A percentile compares a stretch with the other conserved stretches of the same genome.
Evolutionary conservation across 768 basidiomycete genomes (phyloP).

Genomic region (Suillus decipiens): DNA sequence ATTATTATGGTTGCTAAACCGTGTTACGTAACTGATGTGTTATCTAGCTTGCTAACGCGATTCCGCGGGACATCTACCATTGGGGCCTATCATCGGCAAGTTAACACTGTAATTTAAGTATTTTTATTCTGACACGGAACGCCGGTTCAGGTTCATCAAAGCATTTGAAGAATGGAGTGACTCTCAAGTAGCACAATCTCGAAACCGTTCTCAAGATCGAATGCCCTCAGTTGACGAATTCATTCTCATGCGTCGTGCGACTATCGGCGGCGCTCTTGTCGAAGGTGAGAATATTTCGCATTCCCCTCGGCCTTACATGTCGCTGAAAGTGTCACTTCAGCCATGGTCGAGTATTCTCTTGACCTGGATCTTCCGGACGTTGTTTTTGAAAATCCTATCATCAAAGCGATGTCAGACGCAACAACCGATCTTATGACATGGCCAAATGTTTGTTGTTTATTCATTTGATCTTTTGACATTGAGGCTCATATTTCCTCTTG

Average conservation of each 20-base stretch:
- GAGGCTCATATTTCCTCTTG: constrained; percentile 17
- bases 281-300: constrained; percentile 31
- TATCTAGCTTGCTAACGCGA: constrained; percentile 32
- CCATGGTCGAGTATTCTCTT: constrained; percentile 39
- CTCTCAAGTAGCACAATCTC: constrained; percentile 38
- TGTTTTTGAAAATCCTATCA: constrained; percentile 36
- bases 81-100: constrained; percentile 37
- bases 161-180: constrained; percentile 38
- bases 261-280: constrained; percentile 40
- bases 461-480: constrained; percentile 6
- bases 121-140: constrained; percentile 6
- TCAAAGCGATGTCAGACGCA: constrained; percentile 41
- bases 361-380: constrained; percentile 39
- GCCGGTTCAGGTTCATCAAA: constrained; percentile 30
- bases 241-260: constrained; percentile 38
- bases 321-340: constrained; percentile 20
- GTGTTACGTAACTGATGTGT: constrained; percentile 17
- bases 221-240: constrained; percentile 41
- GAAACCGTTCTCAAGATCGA: constrained; percentile 36
- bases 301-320: not conserved
- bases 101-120: not conserved
- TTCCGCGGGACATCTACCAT: constrained; percentile 39
- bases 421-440: constrained; percentile 43
- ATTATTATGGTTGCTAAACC: constrained; percentile 4
- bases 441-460: constrained; percentile 36